phyloP scores from a whole-genome alignment of 2,329 filamentous ascomycete genomes.

The Aspergillus sp. region DNA sequence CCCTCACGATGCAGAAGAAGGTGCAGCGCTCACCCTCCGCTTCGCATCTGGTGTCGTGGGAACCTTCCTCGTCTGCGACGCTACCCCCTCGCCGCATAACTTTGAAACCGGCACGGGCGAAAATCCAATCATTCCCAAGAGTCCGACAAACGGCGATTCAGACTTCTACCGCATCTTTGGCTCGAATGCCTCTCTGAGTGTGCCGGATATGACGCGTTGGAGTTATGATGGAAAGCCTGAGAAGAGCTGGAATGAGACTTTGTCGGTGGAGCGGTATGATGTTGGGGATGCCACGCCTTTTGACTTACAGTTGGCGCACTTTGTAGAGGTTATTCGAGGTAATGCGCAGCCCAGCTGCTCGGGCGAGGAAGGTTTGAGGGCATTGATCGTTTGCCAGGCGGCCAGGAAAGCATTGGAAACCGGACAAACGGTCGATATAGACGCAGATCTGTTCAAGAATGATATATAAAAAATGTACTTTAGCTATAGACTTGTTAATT shows the following conservation, averaged over 20 bases:
- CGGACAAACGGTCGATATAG: conserved; percentile 30
- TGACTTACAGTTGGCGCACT: conserved; percentile 49
- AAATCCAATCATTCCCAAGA: conserved; percentile 48
- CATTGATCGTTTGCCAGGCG: conserved; percentile 50
- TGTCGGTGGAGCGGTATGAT: conserved; percentile 30
- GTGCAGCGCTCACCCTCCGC: conserved; percentile 49
- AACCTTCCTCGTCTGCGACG: conserved; percentile 54
- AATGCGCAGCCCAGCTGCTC: conserved; percentile 44
- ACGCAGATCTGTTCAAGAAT: conserved; percentile 4
- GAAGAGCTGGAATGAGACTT: conserved; percentile 40
- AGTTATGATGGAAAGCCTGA: conserved; percentile 36
- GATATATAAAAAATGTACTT: not conserved
- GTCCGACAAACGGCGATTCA: conserved; percentile 23
- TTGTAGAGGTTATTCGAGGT: conserved; percentile 45
- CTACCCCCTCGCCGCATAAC: conserved; percentile 47
- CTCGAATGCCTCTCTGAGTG: conserved; percentile 47
- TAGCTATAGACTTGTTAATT: too few relatives aligned
- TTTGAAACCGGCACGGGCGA: conserved; percentile 58
- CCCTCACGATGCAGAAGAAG: conserved; percentile 50
- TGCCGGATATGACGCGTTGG: conserved; percentile 50
- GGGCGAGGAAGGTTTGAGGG: conserved; percentile 46
- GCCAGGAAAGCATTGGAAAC: conserved; percentile 42
- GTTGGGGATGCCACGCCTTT: conserved; percentile 41
- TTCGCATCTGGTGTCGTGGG: conserved; percentile 54
- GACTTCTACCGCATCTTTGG: conserved; percentile 54